These are phyloP conservation scores for Aureobasidium mangrovei DNA, from an alignment of 2,329 filamentous ascomycete genomes.

Conservation along the genomic window DNA sequence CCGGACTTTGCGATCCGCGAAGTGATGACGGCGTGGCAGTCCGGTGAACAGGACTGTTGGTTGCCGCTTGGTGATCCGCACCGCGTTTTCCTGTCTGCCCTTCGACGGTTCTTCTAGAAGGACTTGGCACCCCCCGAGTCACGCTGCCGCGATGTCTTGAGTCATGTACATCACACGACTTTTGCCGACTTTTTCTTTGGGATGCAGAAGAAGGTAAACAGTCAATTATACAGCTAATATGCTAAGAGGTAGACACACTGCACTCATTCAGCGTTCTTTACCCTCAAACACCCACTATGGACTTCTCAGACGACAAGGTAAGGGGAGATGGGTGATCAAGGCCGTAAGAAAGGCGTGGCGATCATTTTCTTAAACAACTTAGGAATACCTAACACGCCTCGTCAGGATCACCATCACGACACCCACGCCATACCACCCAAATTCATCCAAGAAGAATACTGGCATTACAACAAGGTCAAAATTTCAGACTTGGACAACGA, in stretches of 20 bases:
- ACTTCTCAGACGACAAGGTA: conserved; percentile 14
- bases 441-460: conserved; percentile 17
- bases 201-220: too few species aligned
- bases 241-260: neutral
- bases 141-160: neutral
- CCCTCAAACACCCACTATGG: conserved; percentile 4
- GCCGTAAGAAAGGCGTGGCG: neutral
- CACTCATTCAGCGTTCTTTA: neutral
- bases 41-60: too few species aligned
- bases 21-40: too few species aligned
- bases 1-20: neutral
- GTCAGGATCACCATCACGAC: conserved; percentile 13
- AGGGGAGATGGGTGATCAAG: neutral
- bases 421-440: conserved; percentile 16
- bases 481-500: conserved; percentile 15
- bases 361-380: too few species aligned
- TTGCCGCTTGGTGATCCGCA: too few species aligned
- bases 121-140: neutral
- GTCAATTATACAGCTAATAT: neutral
- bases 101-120: neutral
- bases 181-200: neutral
- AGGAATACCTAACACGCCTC: too few species aligned
- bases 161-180: neutral
- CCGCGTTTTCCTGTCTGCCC: too few species aligned
- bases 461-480: conserved; percentile 18